A percentile compares a stretch with the other conserved stretches of the same genome.
These are phyloP conservation scores for Streptanthus diversifolius DNA, from an alignment of 345 rosid genomes.

Conservation along the genomic window DNA sequence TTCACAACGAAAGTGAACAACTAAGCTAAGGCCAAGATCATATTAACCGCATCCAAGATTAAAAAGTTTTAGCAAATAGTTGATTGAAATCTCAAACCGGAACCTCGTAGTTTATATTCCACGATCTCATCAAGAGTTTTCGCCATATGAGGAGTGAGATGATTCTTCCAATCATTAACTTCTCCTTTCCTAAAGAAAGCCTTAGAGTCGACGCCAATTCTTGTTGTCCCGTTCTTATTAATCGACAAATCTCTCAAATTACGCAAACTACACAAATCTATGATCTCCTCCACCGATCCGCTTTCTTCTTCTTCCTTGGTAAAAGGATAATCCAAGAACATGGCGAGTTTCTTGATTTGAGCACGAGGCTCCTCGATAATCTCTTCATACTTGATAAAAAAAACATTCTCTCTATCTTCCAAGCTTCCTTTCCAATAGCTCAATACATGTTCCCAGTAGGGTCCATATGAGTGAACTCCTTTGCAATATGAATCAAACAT, in stretches of 20 bases:
- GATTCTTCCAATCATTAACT: conserved; percentile 35
- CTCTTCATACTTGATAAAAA: conserved; percentile 45
- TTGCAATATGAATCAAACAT: conserved; percentile 23
- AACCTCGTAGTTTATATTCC: not conserved
- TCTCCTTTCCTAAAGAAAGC: conserved; percentile 48
- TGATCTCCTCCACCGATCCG: conserved; percentile 27
- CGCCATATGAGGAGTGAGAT: not conserved
- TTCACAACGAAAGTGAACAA: too few relatives aligned
- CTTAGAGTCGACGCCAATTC: conserved; percentile 27
- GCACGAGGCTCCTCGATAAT: conserved; percentile 7
- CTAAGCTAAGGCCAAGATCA: too few relatives aligned
- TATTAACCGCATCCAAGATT: too few relatives aligned
- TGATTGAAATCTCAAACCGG: not conserved
- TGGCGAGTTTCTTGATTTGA: conserved; percentile 37
- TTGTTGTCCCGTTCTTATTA: conserved; percentile 27
- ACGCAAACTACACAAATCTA: conserved; percentile 41
- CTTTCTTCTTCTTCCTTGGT: conserved; percentile 36
- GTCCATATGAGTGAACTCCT: conserved; percentile 47
- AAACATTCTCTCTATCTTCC: conserved; percentile 35
- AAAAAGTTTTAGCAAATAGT: too few relatives aligned
- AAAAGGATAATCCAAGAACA: conserved; percentile 47
- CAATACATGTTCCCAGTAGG: conserved; percentile 56
- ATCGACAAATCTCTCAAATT: conserved; percentile 27
- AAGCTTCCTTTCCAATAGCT: conserved; percentile 50
- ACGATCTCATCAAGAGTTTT: not conserved